These are phyloP conservation scores for Aegilops sharonensis DNA, from an alignment of 176 grass and related monocot genomes.

Conservation along the genomic window DNA sequence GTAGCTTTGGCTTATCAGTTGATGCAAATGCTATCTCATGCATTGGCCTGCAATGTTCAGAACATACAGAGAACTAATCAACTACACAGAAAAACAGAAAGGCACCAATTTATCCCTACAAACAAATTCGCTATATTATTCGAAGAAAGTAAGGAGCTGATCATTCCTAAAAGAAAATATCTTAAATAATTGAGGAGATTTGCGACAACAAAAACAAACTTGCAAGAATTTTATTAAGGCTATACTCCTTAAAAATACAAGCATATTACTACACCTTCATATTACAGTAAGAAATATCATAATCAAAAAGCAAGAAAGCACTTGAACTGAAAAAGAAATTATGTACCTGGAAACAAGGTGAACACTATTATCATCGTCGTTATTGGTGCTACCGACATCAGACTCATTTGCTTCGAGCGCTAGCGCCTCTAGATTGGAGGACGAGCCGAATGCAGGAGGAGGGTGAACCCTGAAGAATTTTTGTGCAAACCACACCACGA, in stretches of 20 bases:
- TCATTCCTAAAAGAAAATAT: not conserved
- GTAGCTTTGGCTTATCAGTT: conserved; percentile 77
- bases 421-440: conserved; percentile 63
- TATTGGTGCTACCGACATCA: conserved; percentile 18
- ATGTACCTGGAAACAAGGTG: conserved; percentile 55
- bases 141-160: not conserved
- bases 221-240: not conserved
- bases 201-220: not conserved
- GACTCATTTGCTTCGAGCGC: conserved; percentile 36
- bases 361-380: conserved; percentile 41
- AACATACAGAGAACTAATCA: conserved; percentile 14
- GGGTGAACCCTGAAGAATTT: conserved; percentile 47
- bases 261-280: not conserved
- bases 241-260: not conserved
- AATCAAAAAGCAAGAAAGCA: not conserved
- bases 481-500: not conserved
- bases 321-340: not conserved
- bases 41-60: conserved; percentile 63
- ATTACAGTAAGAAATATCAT: not conserved
- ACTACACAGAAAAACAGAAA: not conserved
- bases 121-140: not conserved
- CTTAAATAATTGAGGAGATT: not conserved
- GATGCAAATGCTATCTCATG: conserved; percentile 83
- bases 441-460: conserved; percentile 63
- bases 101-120: not conserved